Evolutionary conservation across 345 rosid species (phyloP).

Genomic region (thale cress (Arabidopsis thaliana)): DNA sequence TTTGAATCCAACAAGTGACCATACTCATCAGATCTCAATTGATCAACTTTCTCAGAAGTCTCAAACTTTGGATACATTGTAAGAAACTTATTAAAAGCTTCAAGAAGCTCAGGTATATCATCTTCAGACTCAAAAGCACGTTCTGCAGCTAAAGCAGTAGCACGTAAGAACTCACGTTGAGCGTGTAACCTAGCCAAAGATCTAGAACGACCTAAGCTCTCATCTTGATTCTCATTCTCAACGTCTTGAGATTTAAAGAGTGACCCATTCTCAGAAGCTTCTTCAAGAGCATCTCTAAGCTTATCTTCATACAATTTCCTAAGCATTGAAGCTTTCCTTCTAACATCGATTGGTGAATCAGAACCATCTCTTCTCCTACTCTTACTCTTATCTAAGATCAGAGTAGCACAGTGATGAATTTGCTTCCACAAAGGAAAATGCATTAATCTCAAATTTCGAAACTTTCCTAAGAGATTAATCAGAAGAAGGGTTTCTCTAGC

Average conservation of each 20-base stretch:
- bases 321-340: conserved; percentile 57
- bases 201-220: conserved; percentile 68
- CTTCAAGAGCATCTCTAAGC: conserved; percentile 83
- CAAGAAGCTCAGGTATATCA: conserved; percentile 58
- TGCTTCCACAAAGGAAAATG: conserved; percentile 91
- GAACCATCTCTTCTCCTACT: conserved; percentile 61
- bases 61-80: conserved; percentile 81
- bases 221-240: conserved; percentile 57
- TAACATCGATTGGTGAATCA: conserved; percentile 53
- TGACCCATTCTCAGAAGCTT: conserved; percentile 82
- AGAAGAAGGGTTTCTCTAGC: conserved; percentile 10
- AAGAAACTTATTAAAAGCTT: conserved; percentile 72
- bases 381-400: conserved; percentile 68
- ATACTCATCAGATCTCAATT: conserved; percentile 68
- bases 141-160: conserved; percentile 76
- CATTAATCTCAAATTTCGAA: conserved; percentile 52
- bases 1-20: conserved; percentile 62
- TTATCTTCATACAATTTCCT: conserved; percentile 74
- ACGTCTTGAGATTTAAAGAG: conserved; percentile 73
- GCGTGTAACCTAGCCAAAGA: conserved; percentile 78
- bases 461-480: conserved; percentile 14
- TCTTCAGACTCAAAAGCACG: conserved; percentile 56
- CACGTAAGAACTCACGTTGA: conserved; percentile 72
- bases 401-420: conserved; percentile 77
- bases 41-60: conserved; percentile 70